phyloP scores from a whole-genome alignment of 106 monocot species.

The Gastrodia elata region DNA sequence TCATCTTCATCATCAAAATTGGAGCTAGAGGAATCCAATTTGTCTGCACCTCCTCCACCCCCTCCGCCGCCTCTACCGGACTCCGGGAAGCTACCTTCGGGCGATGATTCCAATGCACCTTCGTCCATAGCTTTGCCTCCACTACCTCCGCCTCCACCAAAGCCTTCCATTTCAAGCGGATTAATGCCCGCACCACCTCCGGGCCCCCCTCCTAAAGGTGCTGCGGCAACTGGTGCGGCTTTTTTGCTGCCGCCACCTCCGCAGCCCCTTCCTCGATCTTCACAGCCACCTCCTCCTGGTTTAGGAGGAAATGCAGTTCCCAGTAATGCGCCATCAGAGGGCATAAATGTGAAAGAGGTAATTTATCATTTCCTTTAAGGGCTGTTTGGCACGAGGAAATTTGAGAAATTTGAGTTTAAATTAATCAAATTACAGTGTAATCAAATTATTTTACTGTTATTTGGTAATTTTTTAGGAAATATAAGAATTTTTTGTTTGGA shows the following conservation, averaged over 20 bases:
- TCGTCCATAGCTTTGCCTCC: conserved; percentile 52
- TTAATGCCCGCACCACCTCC: conserved; percentile 54
- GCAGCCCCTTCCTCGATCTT: conserved; percentile 33
- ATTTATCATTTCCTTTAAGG: not conserved
- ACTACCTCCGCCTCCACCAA: conserved; percentile 43
- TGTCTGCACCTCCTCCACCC: conserved; percentile 55
- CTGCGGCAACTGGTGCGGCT: conserved; percentile 7
- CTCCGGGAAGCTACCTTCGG: conserved; percentile 24
- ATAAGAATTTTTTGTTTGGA: too few relatives aligned
- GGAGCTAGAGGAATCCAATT: conserved; percentile 49
- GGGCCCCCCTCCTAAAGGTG: conserved; percentile 50
- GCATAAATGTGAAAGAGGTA: conserved; percentile 26
- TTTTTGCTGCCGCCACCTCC: conserved; percentile 50
- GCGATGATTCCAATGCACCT: conserved; percentile 28
- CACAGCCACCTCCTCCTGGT: conserved; percentile 30
- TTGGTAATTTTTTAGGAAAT: too few relatives aligned
- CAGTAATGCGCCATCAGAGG: conserved; percentile 24
- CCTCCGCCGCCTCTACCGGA: conserved; percentile 54
- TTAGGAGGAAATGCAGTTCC: conserved; percentile 17
- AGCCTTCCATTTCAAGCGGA: conserved; percentile 22
- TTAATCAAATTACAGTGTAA: too few relatives aligned
- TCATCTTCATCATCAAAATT: conserved; percentile 51
- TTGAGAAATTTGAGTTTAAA: too few relatives aligned
- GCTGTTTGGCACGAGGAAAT: too few relatives aligned
- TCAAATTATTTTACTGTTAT: too few relatives aligned